Evolutionary conservation across 345 rosid species (phyloP), one percentile per base, ranked within the genome.

Genomic region (Acer saccharum): DNA sequence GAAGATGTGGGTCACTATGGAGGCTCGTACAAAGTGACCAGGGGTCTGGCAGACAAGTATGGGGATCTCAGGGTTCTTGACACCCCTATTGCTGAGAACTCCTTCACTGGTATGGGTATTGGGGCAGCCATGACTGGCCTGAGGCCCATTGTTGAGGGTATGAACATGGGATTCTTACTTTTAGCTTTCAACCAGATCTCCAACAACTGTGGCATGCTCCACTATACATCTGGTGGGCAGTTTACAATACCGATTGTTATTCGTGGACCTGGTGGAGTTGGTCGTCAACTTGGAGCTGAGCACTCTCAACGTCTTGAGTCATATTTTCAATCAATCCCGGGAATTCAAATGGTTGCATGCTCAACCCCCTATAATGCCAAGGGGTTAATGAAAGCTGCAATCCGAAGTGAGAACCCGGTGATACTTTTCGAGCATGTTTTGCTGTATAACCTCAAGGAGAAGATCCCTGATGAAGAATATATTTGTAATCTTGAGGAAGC

Each of bases 261-360:
- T 71, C 99, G 98, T 27, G 99, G 99, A n/a, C 99, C 99, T 0
- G 99, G 99, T 71, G 99, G 99, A 73, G 99, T 95, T 16, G 99
- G 99, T 0, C 87, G 99, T 16, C 97, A 95, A 79, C 97, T 92
- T 18, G 99, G 99, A 0, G 98, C 99, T 20, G 99, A 95, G 87
- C 99, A 95, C 79, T 95, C 98, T 0, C 99, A 95, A 78, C 93
- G 98, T 18, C 91, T 95, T 8, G 99, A 95, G 77, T 95, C 99
- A 43, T 95, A 93, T 88, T 93, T 95, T 82, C 99, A 95, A 77
- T 95, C 99, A 71, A 95, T 95, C 79, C 98, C 99, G 1, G 99
- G 99, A 72, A 95, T 95, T 86, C 99, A 93, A 76, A 93, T 95
- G 99, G 99, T 95, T 32, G 99, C 99, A 3, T 95, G 99, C 89